phyloP scores from a whole-genome alignment of 2,329 filamentous ascomycete genomes.

The Bipolaris cookei region DNA sequence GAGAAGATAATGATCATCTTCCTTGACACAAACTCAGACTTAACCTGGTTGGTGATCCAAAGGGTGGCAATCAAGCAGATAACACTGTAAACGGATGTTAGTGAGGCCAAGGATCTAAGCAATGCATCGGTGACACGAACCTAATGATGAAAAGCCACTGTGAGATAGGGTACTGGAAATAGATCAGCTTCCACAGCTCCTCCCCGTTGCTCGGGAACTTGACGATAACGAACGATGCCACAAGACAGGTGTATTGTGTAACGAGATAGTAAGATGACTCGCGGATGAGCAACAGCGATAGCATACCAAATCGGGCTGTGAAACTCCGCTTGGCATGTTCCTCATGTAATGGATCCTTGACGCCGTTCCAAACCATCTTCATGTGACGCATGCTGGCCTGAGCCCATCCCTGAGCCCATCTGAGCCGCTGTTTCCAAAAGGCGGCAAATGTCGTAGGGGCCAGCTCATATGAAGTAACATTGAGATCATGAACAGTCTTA shows the following conservation, averaged over 20 bases:
- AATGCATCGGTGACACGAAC: constrained; percentile 35
- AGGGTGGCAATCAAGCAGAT: constrained; percentile 54
- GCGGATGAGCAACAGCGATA: constrained; percentile 55
- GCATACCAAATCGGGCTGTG: constrained; percentile 52
- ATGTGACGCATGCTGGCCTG: constrained; percentile 56
- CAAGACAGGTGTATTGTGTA: constrained; percentile 56
- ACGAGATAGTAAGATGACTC: constrained; percentile 58
- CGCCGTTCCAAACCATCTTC: constrained; percentile 53
- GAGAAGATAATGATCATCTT: constrained; percentile 54
- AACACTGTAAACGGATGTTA: constrained; percentile 40
- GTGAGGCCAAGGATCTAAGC: constrained; percentile 13
- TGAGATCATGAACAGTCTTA: constrained; percentile 57
- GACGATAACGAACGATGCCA: constrained; percentile 55
- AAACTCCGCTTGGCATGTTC: constrained; percentile 43
- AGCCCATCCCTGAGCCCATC: constrained; percentile 60
- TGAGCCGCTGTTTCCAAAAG: constrained; percentile 59
- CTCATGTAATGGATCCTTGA: constrained; percentile 39
- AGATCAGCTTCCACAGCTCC: constrained; percentile 52
- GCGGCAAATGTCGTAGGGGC: constrained; percentile 54
- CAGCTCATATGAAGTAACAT: constrained; percentile 57
- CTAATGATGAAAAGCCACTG: constrained; percentile 56
- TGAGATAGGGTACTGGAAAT: constrained; percentile 57
- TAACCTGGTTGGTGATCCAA: constrained; percentile 55
- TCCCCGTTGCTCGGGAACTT: constrained; percentile 51
- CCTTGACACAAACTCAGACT: constrained; percentile 54